A percentile compares a stretch with the other conserved stretches of the same genome.
phyloP scores from a whole-genome alignment of 1,284 basidiomycete genomes.

The Malassezia brasiliensis region DNA sequence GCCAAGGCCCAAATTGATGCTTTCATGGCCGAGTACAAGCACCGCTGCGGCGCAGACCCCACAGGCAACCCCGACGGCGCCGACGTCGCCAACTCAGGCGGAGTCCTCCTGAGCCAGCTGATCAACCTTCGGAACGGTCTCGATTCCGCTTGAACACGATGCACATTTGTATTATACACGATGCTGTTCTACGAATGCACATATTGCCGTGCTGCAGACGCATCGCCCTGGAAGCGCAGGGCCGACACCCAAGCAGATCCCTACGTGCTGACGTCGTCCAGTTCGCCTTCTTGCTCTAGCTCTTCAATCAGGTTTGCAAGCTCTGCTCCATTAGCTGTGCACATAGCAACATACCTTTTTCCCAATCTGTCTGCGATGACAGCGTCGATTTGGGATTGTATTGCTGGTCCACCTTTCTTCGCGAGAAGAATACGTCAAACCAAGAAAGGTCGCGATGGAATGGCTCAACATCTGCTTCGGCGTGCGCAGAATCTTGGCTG shows the following conservation, averaged over 20 bases:
- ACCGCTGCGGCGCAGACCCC: not conserved
- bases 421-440: slow-evolving; percentile 14
- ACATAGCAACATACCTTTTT: slow-evolving; percentile 2
- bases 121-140: slow-evolving; percentile 14
- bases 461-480: not conserved
- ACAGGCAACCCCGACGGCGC: not conserved
- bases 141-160: too few species aligned
- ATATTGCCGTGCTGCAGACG: too few species aligned
- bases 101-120: slow-evolving; percentile 15
- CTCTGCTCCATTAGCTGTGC: not conserved
- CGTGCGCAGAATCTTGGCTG: not conserved
- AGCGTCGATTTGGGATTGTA: not conserved
- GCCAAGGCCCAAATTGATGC: slow-evolving; percentile 5
- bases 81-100: slow-evolving; percentile 12
- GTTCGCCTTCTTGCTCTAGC: not conserved
- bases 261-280: not conserved
- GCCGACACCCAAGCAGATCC: too few species aligned
- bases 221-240: too few species aligned
- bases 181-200: not conserved
- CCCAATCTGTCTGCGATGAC: not conserved
- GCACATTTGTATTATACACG: too few species aligned
- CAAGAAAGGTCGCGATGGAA: slow-evolving; percentile 13
- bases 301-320: not conserved
- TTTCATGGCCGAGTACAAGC: slow-evolving; percentile 11
- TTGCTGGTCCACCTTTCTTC: slow-evolving; percentile 1